phyloP scores from a whole-genome alignment of 805 yeast genomes.

The Saturnispora serradocipensis region DNA sequence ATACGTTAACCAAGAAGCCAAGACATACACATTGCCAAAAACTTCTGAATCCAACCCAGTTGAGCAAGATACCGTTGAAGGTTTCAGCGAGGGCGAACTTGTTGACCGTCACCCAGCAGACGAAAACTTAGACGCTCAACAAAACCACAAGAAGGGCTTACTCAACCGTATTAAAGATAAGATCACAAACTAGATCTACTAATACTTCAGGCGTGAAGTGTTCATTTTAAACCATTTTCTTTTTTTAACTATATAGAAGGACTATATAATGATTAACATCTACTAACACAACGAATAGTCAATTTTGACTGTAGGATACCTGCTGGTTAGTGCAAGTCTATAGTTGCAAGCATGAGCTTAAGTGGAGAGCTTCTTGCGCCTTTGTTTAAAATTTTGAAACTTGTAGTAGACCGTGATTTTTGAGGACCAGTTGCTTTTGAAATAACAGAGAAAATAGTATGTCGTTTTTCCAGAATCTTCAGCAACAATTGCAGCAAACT shows the following conservation, averaged over 20 bases:
- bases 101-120: not conserved
- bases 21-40: not conserved
- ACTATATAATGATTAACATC: not conserved
- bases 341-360: not conserved
- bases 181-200: not conserved
- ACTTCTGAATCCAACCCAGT: not conserved
- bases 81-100: not conserved
- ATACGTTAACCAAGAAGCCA: not conserved
- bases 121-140: not conserved
- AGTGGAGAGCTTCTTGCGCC: not conserved
- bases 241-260: not conserved
- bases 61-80: not conserved
- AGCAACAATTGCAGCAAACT: slow-evolving; percentile 17
- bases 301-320: not conserved
- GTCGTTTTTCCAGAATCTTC: slow-evolving; percentile 19
- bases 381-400: not conserved
- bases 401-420: not conserved
- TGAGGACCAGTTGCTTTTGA: not conserved
- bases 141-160: not conserved
- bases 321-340: not conserved
- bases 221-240: not conserved
- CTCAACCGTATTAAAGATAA: not conserved
- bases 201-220: not conserved
- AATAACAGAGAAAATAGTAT: slow-evolving; percentile 1
- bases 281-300: not conserved